A percentile compares a stretch with the other conserved stretches of the same genome.
Conservation (phyloP, 2,329 filamentous ascomycete genomes). For the Tolypocladium pustulatum region DNA sequence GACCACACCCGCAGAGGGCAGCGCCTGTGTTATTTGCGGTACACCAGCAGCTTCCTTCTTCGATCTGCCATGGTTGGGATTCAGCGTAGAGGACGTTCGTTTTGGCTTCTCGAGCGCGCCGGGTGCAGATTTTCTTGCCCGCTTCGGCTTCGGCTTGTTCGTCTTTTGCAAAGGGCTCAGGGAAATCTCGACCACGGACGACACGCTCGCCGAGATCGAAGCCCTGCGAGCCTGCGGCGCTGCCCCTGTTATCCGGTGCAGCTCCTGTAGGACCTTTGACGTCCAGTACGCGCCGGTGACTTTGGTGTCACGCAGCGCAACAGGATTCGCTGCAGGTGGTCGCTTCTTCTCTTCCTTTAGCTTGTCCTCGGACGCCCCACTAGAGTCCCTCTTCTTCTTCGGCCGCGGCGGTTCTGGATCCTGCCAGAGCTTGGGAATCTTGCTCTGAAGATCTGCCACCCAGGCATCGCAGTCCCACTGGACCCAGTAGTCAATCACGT, state of each 20-base stretch:
- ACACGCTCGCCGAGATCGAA: conserved; percentile 7
- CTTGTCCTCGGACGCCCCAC: conserved; percentile 10
- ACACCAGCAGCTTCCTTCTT: conserved; percentile 6
- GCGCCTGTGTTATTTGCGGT: not conserved
- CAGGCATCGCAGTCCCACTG: conserved; percentile 67
- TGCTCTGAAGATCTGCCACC: conserved; percentile 51
- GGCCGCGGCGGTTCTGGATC: conserved; percentile 34
- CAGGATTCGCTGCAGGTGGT: conserved; percentile 25
- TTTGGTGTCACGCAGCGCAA: conserved; percentile 34
- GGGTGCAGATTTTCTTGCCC: conserved; percentile 29
- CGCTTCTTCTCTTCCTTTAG: conserved; percentile 19
- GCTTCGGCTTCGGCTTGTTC: conserved; percentile 16
- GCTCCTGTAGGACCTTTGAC: conserved; percentile 28
- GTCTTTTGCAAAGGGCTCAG: conserved; percentile 3
- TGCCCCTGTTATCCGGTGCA: conserved; percentile 23
- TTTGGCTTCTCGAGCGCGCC: conserved; percentile 20
- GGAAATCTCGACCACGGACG: not conserved
- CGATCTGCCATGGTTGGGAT: conserved; percentile 24
- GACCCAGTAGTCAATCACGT: conserved; percentile 64
- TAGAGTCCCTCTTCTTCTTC: conserved; percentile 24
- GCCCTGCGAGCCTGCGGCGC: conserved; percentile 8
- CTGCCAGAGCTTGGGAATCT: conserved; percentile 50
- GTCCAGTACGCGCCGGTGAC: conserved; percentile 33
- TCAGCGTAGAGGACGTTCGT: conserved; percentile 21
- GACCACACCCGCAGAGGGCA: conserved; percentile 2